Evolutionary conservation across 2,329 filamentous ascomycete species (phyloP).

Genomic region (Epichloe amarillans): DNA sequence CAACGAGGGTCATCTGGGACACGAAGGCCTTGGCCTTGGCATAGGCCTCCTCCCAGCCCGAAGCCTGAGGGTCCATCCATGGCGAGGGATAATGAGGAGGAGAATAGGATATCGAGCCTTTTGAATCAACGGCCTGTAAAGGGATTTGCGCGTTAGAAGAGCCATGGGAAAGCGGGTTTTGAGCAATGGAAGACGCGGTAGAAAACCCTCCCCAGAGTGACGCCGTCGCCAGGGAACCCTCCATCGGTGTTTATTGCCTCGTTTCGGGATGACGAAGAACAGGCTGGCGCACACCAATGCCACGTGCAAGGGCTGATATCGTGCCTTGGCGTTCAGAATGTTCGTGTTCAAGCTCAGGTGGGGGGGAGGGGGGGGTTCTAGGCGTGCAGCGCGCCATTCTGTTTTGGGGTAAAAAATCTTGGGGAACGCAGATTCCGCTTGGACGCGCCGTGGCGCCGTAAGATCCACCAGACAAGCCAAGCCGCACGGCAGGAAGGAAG

Average conservation of each 20-base stretch:
- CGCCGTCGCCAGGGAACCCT: not conserved
- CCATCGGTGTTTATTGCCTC: not conserved
- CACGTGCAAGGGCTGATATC: not conserved
- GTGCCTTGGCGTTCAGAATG: not conserved
- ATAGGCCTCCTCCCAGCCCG: constrained; percentile 65
- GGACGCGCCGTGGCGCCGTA: not conserved
- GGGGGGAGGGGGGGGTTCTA: not conserved
- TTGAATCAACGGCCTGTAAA: constrained; percentile 10
- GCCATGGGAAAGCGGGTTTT: not conserved
- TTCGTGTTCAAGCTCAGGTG: not conserved
- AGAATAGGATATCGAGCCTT: constrained; percentile 24
- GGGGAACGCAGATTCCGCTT: not conserved
- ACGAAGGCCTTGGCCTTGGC: constrained; percentile 66
- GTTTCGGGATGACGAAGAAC: too few species aligned
- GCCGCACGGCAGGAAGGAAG: not conserved
- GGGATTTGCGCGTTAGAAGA: constrained; percentile 12
- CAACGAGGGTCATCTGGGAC: constrained; percentile 64
- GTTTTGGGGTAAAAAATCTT: not conserved
- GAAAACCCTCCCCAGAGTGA: not conserved
- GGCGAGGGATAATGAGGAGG: constrained; percentile 70
- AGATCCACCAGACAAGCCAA: not conserved
- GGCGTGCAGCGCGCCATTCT: not conserved
- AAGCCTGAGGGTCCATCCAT: constrained; percentile 64
- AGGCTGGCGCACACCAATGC: not conserved
- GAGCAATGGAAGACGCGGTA: not conserved